Evolutionary conservation across 768 basidiomycete genomes (phyloP), one percentile per base, ranked within the genome.

Genomic region (Termitomyces sp.): DNA sequence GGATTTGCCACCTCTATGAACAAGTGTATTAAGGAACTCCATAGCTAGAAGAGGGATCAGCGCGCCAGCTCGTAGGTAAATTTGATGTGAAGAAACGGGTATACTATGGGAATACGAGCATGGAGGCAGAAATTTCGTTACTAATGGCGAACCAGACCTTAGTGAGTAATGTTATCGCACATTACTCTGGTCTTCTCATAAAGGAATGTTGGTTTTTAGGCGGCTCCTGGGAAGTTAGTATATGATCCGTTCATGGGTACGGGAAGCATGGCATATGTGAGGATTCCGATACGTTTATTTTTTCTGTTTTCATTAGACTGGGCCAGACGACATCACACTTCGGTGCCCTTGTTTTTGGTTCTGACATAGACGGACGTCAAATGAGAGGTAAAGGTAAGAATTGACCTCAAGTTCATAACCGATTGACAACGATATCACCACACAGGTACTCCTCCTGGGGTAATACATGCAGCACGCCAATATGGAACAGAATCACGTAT

Each of bases 221-320:
- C 95, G 0, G 80, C 85, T 10, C 86, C 90, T n/a, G 94, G 93
- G 21, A 96, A 89, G 69, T 70, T 96, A 23, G 77, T 98, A 16
- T 99, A 98, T 63, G 97, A 99, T 67, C 97, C 97, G 0, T 99
- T 98, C 69, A 84, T 88, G 60, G 95, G 95, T 0, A 95, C 95
- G 0, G 95, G 95, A 14, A 92, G 92, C 67, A 89, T 92, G 86
- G 86, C 86, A 43, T 93, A 93, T 73, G 92, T 93, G 54, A 59
- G 82, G 25, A 35, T 31, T 23, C 6, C 6, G 8, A 52, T 19
- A 25, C 25, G 4, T 54, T 14, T 16, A 32, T 35, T 12, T 52
- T 44, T 14, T 10, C 12, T 37, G 9, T 7, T 31, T 21, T 41
- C 19, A 53, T 62, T 25, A 42, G 27, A 31, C 5, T 5, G 10